Base-by-base conservation (phyloP, 2,329 filamentous ascomycete species). In the Fusarium robinianum region DNA sequence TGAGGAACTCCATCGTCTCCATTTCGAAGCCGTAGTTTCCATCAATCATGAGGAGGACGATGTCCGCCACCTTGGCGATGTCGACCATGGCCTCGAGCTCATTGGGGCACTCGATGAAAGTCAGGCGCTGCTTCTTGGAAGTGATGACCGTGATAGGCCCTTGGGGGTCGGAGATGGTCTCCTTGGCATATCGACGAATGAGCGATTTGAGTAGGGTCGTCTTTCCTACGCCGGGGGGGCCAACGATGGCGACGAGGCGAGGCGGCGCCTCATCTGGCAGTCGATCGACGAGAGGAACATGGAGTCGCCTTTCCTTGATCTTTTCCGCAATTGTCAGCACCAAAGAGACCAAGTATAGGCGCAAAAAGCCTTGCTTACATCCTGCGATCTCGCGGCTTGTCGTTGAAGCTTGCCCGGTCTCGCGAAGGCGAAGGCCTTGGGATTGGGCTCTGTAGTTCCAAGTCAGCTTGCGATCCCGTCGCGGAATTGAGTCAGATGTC, bases 1-100 rank as follows among this genome's bases (percentile, higher is more conserved):
- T 97, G 63, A 99, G 74, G 51, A 99, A 99, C 71, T 99, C 94
- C 94, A 99, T 99, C 0, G 94, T 99, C 77, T 99, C 94, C 94
- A 99, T 99, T 72, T 99, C 94, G 65, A 99, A 99, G 10, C 94
- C 95, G 63, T 88, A 99, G 71, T 97, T 97, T 42, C 94, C 95
- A 65, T 99, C 94, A 60, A 99, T 99, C 88, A 99, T 94, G 43
- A 99, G 79, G 35, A 99, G 78, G 5, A 97, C 89, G 61, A 99
- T 96, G 67, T 99, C 94, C 12, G 95, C 94, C 29, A 99, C 88
- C 71, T 99, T 99, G 47, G 94, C 89, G 43, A 96, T 80, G 69
- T 99, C 94, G 54, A 99, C 91, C 89, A 97, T 96, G 56, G 88
- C 87, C 51, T 95, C 91, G 40, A 99, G 81, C 60, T 94, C 90